Conservation (phyloP, 163 green algal genomes). For the Scenedesmus sp. region DNA sequence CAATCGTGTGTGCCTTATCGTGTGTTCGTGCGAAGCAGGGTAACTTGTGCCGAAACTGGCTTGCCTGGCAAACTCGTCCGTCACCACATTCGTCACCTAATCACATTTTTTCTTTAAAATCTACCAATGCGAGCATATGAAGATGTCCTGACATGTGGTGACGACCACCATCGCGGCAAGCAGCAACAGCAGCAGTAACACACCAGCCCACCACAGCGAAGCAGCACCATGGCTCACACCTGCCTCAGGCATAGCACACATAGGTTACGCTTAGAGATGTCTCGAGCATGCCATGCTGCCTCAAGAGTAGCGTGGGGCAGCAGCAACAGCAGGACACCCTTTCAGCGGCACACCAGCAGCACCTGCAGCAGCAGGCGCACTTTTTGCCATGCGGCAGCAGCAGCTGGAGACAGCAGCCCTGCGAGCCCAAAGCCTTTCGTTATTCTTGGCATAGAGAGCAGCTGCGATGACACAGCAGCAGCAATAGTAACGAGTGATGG, state of each 20-base stretch:
- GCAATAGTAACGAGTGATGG: constrained; percentile 83
- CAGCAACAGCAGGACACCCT: neutral
- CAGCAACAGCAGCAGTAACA: constrained; percentile 5
- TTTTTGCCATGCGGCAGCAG: neutral
- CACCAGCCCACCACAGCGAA: neutral
- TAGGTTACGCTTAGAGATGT: neutral
- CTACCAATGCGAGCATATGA: no score
- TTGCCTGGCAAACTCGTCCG: neutral
- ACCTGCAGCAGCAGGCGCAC: neutral
- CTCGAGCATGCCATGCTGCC: neutral
- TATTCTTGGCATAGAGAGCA: constrained; percentile 93
- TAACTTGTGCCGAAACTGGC: neutral
- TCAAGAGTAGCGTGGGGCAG: neutral
- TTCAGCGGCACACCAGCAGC: neutral
- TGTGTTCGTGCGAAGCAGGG: neutral
- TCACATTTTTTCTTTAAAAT: no score
- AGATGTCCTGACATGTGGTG: no score
- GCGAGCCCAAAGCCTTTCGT: constrained; percentile 22
- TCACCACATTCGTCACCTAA: neutral
- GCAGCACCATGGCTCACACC: neutral
- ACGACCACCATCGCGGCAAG: neutral
- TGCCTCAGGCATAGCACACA: neutral
- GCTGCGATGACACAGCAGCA: constrained; percentile 93
- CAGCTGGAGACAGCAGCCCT: neutral
- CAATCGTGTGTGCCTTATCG: neutral